Base-by-base conservation (phyloP, 1,139 yeast species). In the Lodderomyces elongisporus region DNA sequence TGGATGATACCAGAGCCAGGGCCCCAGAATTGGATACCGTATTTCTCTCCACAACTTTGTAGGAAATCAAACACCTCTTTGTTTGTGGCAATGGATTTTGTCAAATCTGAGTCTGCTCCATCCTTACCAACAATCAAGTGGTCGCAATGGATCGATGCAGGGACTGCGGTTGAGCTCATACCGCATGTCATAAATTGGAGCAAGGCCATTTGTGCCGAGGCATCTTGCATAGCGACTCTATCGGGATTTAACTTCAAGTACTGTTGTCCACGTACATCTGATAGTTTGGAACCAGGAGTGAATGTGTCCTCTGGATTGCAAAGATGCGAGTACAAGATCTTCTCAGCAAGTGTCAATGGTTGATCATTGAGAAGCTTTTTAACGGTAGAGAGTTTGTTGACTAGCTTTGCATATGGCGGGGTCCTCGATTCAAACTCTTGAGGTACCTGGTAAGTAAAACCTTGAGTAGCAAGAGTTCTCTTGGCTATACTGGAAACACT, bases 171-270 rank as follows among this genome's bases (percentile, higher is more conserved):
- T 21, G 78, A 66, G 31, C 77, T 56, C 78, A 89, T 77, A 14
- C 96, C 96, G 50, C 96, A 85, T 20, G 97, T 87, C 94, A 91
- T 89, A 61, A 91, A 91, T 62, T 91, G 98, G 44, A 91, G 66
- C 44, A 91, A 67, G 2, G 98, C 98, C 85, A 89, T 91, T 63
- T 91, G 98, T 2, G 98, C 98, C 16, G 95, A 84, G 1, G 98
- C 98, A 65, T 91, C 98, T 66, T 91, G 98, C 96, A 89, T 89
- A 17, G 98, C 98, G 14, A 91, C 98, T 51, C 98, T 75, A 57
- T 91, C 98, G n/a, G 98, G 98, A 54, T 80, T 75, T 48, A 91
- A 71, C 66, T 91, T 91, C 55, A 91, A 74, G 57, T 91, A 91
- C 40, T 85, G 77, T 40, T 75, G 58, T 33, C 98, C 98, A 50